Evolutionary conservation across 768 basidiomycete genomes (phyloP).

Genomic region (Hirschioporus abietinus): DNA sequence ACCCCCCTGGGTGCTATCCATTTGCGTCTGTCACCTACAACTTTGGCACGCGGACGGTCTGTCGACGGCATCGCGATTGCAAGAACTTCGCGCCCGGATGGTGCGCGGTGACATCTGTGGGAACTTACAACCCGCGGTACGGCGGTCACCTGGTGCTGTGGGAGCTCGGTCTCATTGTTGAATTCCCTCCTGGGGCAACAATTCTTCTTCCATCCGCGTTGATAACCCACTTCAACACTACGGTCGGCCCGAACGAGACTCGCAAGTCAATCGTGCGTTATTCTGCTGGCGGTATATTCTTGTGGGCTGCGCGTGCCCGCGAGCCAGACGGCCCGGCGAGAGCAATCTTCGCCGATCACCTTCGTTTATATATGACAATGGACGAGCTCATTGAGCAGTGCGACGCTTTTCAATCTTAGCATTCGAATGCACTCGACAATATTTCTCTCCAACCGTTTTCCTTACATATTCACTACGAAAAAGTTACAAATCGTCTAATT

Average conservation of each 20-base stretch:
- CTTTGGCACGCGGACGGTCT: slow-evolving; percentile 11
- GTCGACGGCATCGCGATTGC: slow-evolving; percentile 11
- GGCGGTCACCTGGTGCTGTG: slow-evolving; percentile 17
- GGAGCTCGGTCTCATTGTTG: slow-evolving; percentile 14
- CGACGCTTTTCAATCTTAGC: not conserved
- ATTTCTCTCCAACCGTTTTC: not conserved
- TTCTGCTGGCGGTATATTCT: not conserved
- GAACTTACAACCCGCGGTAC: slow-evolving; percentile 14
- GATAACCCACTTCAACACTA: slow-evolving; percentile 15
- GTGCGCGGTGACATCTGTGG: slow-evolving; percentile 16
- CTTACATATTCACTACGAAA: not conserved
- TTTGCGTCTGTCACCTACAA: slow-evolving; percentile 16
- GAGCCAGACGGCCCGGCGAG: not conserved
- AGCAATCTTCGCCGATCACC: not conserved
- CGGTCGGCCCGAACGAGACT: slow-evolving; percentile 2
- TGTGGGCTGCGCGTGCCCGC: not conserved
- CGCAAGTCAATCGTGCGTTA: not conserved
- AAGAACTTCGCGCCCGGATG: slow-evolving; percentile 8
- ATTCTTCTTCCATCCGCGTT: slow-evolving; percentile 17
- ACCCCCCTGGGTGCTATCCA: not conserved
- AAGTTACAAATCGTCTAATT: not conserved
- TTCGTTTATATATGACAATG: not conserved
- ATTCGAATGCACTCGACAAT: not conserved
- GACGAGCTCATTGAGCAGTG: not conserved
- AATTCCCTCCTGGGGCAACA: slow-evolving; percentile 16